Percentiles rank a stretch among this genome's conserved stretches.
Conservation (phyloP, 2,329 filamentous ascomycete species). For the Ilyonectria mors-panacis region DNA sequence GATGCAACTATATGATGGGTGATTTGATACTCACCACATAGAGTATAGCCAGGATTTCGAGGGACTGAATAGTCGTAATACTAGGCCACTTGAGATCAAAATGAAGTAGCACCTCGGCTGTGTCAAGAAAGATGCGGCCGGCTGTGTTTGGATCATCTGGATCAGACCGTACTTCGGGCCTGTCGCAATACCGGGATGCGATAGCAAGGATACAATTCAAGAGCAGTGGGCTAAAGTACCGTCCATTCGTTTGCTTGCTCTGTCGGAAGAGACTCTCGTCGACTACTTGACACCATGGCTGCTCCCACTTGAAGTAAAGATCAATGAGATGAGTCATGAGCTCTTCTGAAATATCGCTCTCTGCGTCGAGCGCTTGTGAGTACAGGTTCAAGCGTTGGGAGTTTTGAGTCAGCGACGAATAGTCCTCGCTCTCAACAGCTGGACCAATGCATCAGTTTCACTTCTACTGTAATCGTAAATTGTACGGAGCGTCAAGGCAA, state of each 20-base stretch:
- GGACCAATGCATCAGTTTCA: no score
- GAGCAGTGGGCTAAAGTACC: conserved; percentile 52
- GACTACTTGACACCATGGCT: conserved; percentile 54
- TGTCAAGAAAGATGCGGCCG: conserved; percentile 50
- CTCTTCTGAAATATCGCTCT: conserved; percentile 47
- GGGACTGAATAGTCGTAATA: conserved; percentile 55
- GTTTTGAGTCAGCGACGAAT: no score
- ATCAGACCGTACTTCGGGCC: conserved; percentile 49
- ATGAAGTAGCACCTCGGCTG: conserved; percentile 43
- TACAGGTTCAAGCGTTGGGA: conserved; percentile 1
- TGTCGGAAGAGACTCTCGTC: conserved; percentile 54
- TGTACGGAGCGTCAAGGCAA: no score
- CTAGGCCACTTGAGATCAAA: conserved; percentile 48
- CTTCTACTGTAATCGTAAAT: no score
- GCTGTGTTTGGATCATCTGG: conserved; percentile 53
- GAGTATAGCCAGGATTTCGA: conserved; percentile 50
- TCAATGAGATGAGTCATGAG: conserved; percentile 43
- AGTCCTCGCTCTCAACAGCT: no score
- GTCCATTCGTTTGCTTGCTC: conserved; percentile 43
- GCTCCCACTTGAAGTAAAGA: conserved; percentile 55
- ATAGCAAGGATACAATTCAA: conserved; percentile 54
- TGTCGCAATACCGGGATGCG: conserved; percentile 53
- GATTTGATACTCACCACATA: conserved; percentile 41
- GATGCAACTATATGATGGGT: not conserved
- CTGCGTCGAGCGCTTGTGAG: not conserved